These are phyloP conservation scores for Alternaria brassicae DNA, from an alignment of 2,329 filamentous ascomycete genomes.

Conservation along the genomic window DNA sequence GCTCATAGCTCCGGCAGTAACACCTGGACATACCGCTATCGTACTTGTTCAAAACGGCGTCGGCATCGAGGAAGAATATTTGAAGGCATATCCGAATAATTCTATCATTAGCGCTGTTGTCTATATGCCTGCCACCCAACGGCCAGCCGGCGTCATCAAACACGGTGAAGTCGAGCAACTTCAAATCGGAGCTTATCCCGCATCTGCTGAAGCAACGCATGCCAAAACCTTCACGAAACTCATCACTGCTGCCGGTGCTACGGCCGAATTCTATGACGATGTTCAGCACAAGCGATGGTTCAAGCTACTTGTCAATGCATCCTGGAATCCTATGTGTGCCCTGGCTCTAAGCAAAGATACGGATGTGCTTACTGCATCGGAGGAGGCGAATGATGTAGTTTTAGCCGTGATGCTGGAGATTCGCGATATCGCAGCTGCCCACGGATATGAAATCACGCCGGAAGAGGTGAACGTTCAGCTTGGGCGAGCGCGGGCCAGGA, in stretches of 20 bases:
- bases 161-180: conserved; percentile 58
- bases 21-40: conserved; percentile 57
- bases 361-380: conserved; percentile 56
- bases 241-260: conserved; percentile 54
- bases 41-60: conserved; percentile 70
- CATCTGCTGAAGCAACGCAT: conserved; percentile 21
- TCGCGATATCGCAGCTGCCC: conserved; percentile 49
- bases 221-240: conserved; percentile 52
- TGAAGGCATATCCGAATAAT: conserved; percentile 57
- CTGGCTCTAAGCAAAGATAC: conserved; percentile 63
- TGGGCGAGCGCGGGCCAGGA: conserved; percentile 46
- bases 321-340: conserved; percentile 68
- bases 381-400: conserved; percentile 48
- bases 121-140: conserved; percentile 62
- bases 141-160: conserved; percentile 56
- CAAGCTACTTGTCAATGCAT: conserved; percentile 67
- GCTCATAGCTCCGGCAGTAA: conserved; percentile 52
- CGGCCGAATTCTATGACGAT: conserved; percentile 59
- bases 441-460: conserved; percentile 51
- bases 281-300: conserved; percentile 66
- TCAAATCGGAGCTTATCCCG: conserved; percentile 60
- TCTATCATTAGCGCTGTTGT: conserved; percentile 64
- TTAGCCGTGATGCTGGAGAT: conserved; percentile 57
- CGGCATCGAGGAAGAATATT: conserved; percentile 65
- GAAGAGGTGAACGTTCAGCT: conserved; percentile 51